A percentile compares a stretch with the other conserved stretches of the same genome.
Conservation (phyloP, 805 yeast species). For the Teunomyces tritomae region DNA sequence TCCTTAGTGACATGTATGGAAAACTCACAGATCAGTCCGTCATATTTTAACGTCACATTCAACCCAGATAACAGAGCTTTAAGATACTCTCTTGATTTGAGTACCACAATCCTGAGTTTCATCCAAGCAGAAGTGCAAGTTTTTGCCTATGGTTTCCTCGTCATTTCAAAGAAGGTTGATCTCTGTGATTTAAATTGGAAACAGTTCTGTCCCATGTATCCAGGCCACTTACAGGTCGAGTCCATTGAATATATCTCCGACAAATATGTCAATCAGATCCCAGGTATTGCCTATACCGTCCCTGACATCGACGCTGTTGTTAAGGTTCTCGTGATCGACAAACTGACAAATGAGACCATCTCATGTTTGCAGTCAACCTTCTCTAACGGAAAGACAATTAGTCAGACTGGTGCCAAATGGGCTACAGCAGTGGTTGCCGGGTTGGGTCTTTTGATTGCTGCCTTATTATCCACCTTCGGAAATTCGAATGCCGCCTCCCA, state of each 20-base stretch:
- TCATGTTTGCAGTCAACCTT: slow-evolving; percentile 79
- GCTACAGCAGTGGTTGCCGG: slow-evolving; percentile 91
- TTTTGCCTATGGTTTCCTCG: slow-evolving; percentile 81
- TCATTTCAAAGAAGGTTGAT: slow-evolving; percentile 57
- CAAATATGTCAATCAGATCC: slow-evolving; percentile 55
- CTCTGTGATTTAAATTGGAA: slow-evolving; percentile 71
- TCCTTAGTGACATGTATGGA: slow-evolving; percentile 88
- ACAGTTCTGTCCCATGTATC: slow-evolving; percentile 85
- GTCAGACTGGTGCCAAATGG: slow-evolving; percentile 71
- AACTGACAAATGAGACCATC: slow-evolving; percentile 39
- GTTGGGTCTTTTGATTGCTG: slow-evolving; percentile 79
- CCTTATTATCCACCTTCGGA: slow-evolving; percentile 78
- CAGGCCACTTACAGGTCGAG: slow-evolving; percentile 77
- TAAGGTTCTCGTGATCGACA: slow-evolving; percentile 49
- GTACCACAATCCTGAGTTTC: slow-evolving; percentile 63
- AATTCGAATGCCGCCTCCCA: slow-evolving; percentile 88
- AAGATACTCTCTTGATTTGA: slow-evolving; percentile 65
- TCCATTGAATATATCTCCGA: slow-evolving; percentile 59
- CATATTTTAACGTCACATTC: slow-evolving; percentile 70
- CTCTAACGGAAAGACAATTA: slow-evolving; percentile 73
- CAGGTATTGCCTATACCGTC: slow-evolving; percentile 81
- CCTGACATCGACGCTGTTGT: slow-evolving; percentile 85
- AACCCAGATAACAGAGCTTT: slow-evolving; percentile 69
- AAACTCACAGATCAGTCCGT: slow-evolving; percentile 67
- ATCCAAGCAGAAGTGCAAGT: slow-evolving; percentile 70